Conservation (phyloP, 2,329 filamentous ascomycete genomes). For the Moelleriella libera region DNA sequence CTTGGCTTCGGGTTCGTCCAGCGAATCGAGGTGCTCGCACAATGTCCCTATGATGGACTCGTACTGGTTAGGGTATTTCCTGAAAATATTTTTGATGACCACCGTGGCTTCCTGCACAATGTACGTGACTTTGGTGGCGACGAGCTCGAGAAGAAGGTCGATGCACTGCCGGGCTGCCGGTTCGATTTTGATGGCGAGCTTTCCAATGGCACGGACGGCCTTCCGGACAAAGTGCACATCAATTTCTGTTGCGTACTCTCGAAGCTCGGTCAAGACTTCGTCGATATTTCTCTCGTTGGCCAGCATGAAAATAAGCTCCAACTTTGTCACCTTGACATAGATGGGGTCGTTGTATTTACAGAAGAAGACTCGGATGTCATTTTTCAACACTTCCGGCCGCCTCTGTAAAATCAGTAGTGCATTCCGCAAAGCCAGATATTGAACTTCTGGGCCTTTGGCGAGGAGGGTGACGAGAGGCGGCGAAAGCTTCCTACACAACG, state of each 20-base stretch:
- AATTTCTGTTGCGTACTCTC: conserved; percentile 96
- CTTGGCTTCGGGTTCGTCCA: conserved; percentile 96
- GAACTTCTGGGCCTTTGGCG: conserved; percentile 95
- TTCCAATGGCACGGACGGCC: conserved; percentile 91
- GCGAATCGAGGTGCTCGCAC: conserved; percentile 88
- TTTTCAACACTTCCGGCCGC: conserved; percentile 81
- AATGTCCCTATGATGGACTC: conserved; percentile 93
- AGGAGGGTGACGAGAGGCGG: conserved; percentile 88
- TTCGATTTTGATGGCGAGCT: conserved; percentile 97
- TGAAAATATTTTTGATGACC: conserved; percentile 97
- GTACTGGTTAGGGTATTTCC: conserved; percentile 97
- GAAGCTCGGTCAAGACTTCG: conserved; percentile 82
- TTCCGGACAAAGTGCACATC: conserved; percentile 98
- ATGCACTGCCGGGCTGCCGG: conserved; percentile 85
- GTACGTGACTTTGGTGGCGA: conserved; percentile 96
- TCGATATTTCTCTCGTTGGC: conserved; percentile 91
- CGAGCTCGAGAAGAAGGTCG: conserved; percentile 79
- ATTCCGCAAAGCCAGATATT: conserved; percentile 89
- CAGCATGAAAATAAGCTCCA: conserved; percentile 98
- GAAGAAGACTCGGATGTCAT: conserved; percentile 97
- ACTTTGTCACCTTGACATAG: conserved; percentile 97
- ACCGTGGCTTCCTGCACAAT: conserved; percentile 98
- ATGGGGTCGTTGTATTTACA: conserved; percentile 99
- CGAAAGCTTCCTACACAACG: conserved; percentile 82
- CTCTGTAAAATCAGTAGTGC: conserved; percentile 87